Percentiles rank a stretch among this genome's conserved stretches.
These are phyloP conservation scores for Pyronema omphalodes DNA, from an alignment of 495 filamentous ascomycete species.

Conservation along the genomic window DNA sequence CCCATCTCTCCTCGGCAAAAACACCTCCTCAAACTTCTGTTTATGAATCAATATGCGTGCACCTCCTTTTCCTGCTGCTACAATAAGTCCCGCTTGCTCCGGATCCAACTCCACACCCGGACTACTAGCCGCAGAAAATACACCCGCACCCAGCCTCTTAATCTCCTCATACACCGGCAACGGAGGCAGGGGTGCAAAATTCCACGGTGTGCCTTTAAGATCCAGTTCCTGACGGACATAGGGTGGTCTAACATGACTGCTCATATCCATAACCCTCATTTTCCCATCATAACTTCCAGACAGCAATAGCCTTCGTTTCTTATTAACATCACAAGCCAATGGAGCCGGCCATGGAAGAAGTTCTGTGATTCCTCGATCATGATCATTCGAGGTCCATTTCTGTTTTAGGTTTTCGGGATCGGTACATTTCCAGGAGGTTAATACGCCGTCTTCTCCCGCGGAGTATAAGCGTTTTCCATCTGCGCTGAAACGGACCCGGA, in stretches of 20 bases:
- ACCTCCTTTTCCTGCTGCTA: background rate
- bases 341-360: conserved; percentile 1
- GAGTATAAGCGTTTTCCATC: conserved; percentile 7
- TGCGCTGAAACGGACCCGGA: background rate
- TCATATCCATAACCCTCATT: conserved; percentile 2
- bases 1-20: conserved; percentile 3
- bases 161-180: background rate
- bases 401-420: background rate
- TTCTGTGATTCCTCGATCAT: background rate
- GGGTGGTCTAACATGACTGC: background rate
- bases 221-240: background rate
- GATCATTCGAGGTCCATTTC: background rate
- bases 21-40: conserved; percentile 7
- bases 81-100: background rate
- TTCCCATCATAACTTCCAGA: conserved; percentile 2
- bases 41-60: conserved; percentile 3
- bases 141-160: background rate
- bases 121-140: background rate
- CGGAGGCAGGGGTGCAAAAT: conserved; percentile 1
- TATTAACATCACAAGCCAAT: background rate
- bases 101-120: conserved; percentile 5
- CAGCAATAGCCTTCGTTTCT: conserved; percentile 1
- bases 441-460: background rate
- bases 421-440: background rate
- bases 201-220: background rate